Conservation (phyloP, 2,329 filamentous ascomycete genomes). For the Aspergillaceae sp. region DNA sequence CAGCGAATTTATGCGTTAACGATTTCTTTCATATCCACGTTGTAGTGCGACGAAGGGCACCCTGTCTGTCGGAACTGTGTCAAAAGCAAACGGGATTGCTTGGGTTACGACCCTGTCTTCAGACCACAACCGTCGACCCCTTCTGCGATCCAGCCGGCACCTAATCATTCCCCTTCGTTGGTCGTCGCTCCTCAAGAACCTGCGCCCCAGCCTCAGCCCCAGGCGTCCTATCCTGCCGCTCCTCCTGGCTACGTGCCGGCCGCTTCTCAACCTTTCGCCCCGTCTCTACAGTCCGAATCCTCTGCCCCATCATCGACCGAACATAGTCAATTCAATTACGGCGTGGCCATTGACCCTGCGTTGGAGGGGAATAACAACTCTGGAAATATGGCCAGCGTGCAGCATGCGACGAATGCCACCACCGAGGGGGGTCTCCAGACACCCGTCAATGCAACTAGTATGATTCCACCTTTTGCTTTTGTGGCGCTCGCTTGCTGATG, state of each 20-base stretch:
- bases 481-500: not conserved
- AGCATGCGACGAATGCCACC: conserved; percentile 15
- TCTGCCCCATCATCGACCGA: conserved; percentile 31
- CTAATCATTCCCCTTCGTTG: conserved; percentile 35
- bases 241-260: conserved; percentile 34
- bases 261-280: conserved; percentile 30
- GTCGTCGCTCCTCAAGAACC: conserved; percentile 33
- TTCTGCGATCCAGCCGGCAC: conserved; percentile 57
- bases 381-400: conserved; percentile 26
- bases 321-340: conserved; percentile 45
- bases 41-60: conserved; percentile 89
- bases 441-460: conserved; percentile 37
- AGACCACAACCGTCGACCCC: conserved; percentile 60
- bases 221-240: conserved; percentile 25
- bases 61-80: conserved; percentile 70
- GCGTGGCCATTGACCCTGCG: conserved; percentile 57
- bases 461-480: conserved; percentile 3
- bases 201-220: conserved; percentile 1
- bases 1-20: too few species aligned
- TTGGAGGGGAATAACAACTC: conserved; percentile 42
- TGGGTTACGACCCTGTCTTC: conserved; percentile 62
- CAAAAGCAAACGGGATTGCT: conserved; percentile 59
- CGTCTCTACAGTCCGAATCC: conserved; percentile 31
- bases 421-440: conserved; percentile 20
- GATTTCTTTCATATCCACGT: conserved; percentile 4